A percentile compares a stretch with the other conserved stretches of the same genome.
phyloP scores from a whole-genome alignment of 1,284 basidiomycete species.

The Trichosporon ovoides region DNA sequence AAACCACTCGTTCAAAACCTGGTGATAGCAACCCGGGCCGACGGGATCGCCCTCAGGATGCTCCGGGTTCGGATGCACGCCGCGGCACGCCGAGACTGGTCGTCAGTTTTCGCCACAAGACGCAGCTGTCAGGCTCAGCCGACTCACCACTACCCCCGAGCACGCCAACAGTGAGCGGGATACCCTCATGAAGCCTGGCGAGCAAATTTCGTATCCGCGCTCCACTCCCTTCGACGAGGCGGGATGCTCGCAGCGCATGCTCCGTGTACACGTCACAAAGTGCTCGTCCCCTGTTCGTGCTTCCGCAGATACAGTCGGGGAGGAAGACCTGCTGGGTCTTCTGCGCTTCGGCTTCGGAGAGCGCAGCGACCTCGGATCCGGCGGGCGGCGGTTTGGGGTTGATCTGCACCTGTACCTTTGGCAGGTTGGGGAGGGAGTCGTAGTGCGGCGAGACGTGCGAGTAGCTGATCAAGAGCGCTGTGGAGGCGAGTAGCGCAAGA shows the following conservation, averaged over 20 bases:
- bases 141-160: conserved; percentile 46
- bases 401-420: conserved; percentile 30
- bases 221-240: conserved; percentile 36
- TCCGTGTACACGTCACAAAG: conserved; percentile 41
- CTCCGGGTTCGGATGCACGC: conserved; percentile 38
- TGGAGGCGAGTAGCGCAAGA: conserved; percentile 24
- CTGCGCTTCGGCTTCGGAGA: no score
- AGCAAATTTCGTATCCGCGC: conserved; percentile 36
- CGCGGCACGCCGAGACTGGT: conserved; percentile 46
- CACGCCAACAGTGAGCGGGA: conserved; percentile 39
- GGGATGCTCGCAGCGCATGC: conserved; percentile 27
- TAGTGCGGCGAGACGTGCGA: conserved; percentile 35
- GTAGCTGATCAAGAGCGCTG: conserved; percentile 33
- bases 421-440: conserved; percentile 23
- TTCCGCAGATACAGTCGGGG: conserved; percentile 31
- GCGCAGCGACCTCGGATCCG: no score
- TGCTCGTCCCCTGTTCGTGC: conserved; percentile 28
- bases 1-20: conserved; percentile 38
- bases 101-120: conserved; percentile 13
- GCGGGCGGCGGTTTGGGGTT: not conserved
- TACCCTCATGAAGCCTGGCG: conserved; percentile 36
- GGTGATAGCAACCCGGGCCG: conserved; percentile 46
- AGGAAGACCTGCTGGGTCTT: not conserved
- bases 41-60: conserved; percentile 43
- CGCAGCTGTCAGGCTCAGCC: no score